A percentile compares a stretch with the other conserved stretches of the same genome.
Evolutionary conservation across 2,329 filamentous ascomycete species (phyloP).

Genomic region (Neurospora crassa): DNA sequence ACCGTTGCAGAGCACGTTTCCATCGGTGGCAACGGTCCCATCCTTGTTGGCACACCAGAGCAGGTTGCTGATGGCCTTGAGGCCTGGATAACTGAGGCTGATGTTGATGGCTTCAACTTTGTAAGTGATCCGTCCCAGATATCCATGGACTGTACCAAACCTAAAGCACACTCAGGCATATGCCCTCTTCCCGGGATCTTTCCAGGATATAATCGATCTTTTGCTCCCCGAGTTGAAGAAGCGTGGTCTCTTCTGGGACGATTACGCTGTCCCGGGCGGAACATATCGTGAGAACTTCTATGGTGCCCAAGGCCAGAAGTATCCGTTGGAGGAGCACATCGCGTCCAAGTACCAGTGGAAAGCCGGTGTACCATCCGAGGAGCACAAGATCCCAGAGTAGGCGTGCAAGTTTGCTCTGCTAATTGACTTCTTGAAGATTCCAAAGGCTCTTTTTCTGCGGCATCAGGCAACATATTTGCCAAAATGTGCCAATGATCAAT

Average conservation of each 20-base stretch:
- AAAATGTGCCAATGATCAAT: no score
- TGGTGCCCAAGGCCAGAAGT: conserved; percentile 23
- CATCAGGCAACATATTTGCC: no score
- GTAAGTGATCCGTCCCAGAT: conserved; percentile 21
- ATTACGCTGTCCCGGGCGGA: conserved; percentile 32
- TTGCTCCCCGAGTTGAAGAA: conserved; percentile 51
- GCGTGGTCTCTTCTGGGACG: conserved; percentile 47
- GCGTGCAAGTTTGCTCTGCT: no score
- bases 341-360: conserved; percentile 31
- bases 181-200: conserved; percentile 43
- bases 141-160: not conserved
- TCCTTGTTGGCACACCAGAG: conserved; percentile 52
- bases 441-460: no score
- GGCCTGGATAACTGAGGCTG: conserved; percentile 56
- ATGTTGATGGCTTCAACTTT: conserved; percentile 68
- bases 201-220: conserved; percentile 56
- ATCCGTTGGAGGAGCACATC: conserved; percentile 28
- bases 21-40: conserved; percentile 57
- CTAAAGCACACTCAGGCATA: conserved; percentile 29
- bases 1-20: conserved; percentile 59
- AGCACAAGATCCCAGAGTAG: conserved; percentile 18
- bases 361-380: conserved; percentile 21
- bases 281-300: conserved; percentile 36
- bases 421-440: no score
- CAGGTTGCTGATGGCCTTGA: conserved; percentile 61